A percentile compares a stretch with the other conserved stretches of the same genome.
Conservation (phyloP, 768 basidiomycete genomes). For the Suillus subaureus region DNA sequence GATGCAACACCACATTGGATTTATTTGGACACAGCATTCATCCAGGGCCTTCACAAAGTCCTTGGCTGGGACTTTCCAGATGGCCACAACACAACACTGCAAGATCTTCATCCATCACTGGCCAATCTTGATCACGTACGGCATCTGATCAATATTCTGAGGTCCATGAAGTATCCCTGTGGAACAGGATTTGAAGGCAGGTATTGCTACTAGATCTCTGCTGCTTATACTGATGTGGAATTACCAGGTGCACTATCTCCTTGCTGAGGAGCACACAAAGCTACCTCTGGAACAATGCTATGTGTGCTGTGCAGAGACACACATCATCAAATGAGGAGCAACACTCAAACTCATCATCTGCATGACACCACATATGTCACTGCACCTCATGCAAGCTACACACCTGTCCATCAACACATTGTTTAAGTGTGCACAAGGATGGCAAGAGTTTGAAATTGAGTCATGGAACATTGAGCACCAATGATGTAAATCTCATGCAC, state of each 20-base stretch:
- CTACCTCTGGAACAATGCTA: slow-evolving; percentile 17
- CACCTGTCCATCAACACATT: slow-evolving; percentile 17
- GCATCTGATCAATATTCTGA: slow-evolving; percentile 22
- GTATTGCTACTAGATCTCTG: not conserved
- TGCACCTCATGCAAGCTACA: slow-evolving; percentile 14
- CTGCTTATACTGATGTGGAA: not conserved
- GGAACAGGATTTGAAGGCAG: slow-evolving; percentile 30
- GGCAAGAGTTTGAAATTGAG: slow-evolving; percentile 22
- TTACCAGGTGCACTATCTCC: slow-evolving; percentile 9
- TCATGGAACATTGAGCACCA: not conserved
- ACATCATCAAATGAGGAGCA: slow-evolving; percentile 5
- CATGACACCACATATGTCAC: slow-evolving; percentile 26
- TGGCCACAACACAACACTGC: slow-evolving; percentile 1
- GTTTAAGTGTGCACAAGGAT: slow-evolving; percentile 17
- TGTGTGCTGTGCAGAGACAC: slow-evolving; percentile 21
- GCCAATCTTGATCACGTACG: slow-evolving; percentile 26
- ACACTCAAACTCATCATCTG: slow-evolving; percentile 23
- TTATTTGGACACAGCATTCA: slow-evolving; percentile 26
- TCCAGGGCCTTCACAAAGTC: slow-evolving; percentile 12
- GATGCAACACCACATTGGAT: slow-evolving; percentile 32
- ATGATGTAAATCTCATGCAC: slow-evolving; percentile 13
- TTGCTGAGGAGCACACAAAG: slow-evolving; percentile 11
- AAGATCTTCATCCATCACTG: slow-evolving; percentile 21
- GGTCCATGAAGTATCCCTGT: slow-evolving; percentile 17
- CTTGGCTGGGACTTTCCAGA: slow-evolving; percentile 19